Evolutionary conservation across 768 basidiomycete genomes (phyloP).

Genomic region (Trametes punicea): DNA sequence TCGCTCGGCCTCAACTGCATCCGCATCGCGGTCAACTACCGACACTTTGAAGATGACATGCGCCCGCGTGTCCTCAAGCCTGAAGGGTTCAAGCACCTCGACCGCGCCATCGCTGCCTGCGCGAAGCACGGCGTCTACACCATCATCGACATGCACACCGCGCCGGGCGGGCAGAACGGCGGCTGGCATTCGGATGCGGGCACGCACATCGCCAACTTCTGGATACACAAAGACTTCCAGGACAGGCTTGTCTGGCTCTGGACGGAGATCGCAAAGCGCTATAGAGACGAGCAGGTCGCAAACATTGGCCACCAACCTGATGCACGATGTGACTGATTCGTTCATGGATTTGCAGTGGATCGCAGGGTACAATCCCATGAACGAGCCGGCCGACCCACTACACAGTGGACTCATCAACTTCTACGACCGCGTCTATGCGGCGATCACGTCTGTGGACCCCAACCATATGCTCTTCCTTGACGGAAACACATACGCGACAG

Average conservation of each 20-base stretch:
- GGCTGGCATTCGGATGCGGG: slow-evolving; percentile 82
- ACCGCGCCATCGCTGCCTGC: slow-evolving; percentile 74
- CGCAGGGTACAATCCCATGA: slow-evolving; percentile 83
- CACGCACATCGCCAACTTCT: slow-evolving; percentile 68
- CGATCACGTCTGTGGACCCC: slow-evolving; percentile 66
- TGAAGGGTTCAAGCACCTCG: slow-evolving; percentile 77
- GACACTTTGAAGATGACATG: slow-evolving; percentile 77
- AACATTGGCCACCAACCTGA: background rate
- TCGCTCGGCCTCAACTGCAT: slow-evolving; percentile 80
- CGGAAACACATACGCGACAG: slow-evolving; percentile 79
- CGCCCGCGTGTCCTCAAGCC: slow-evolving; percentile 75
- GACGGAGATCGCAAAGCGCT: slow-evolving; percentile 71
- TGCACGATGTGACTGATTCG: background rate
- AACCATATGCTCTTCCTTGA: slow-evolving; percentile 77
- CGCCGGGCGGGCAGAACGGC: slow-evolving; percentile 68
- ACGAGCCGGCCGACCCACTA: slow-evolving; percentile 74
- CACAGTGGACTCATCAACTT: slow-evolving; percentile 62
- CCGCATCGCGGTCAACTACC: slow-evolving; percentile 72
- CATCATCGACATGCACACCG: slow-evolving; percentile 76
- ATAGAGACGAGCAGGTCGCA: slow-evolving; percentile 51
- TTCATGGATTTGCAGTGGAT: slow-evolving; percentile 49
- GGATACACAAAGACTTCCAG: slow-evolving; percentile 82
- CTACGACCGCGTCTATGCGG: slow-evolving; percentile 65
- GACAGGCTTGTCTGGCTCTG: slow-evolving; percentile 75
- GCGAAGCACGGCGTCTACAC: slow-evolving; percentile 76